Base-by-base conservation (phyloP, 106 monocot species). In the Acorus calamus region DNA sequence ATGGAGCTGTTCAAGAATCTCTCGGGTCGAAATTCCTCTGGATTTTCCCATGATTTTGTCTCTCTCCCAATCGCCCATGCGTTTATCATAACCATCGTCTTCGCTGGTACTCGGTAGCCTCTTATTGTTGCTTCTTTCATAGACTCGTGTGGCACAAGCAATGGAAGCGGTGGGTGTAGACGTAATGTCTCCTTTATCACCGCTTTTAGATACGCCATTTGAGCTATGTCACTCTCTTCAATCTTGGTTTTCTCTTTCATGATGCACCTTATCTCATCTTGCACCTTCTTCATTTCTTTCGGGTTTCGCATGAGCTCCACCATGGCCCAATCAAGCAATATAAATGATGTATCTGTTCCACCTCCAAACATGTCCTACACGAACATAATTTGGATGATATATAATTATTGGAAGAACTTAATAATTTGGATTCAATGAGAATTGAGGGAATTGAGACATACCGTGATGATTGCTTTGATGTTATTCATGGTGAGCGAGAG, bases 171-270 rank as follows among this genome's bases (percentile, higher is more conserved):
- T 13, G 60, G 49, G 42, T 52, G 70, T 3, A 70, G 9, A 7
- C 60, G 4, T 2, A 70, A 11, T 5, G 42, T n/a, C 44, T 70
- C 70, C 44, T 61, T 70, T 44, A 61, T 70, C n/a, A 70, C 61
- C 3, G 42, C 44, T 14, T 60, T 50, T 7, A 70, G 49, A 11
- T 61, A 70, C 42, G 5, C 53, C 61, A 61, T 50, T 11, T 61
- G n/a, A 45, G 6, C 2, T 4, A n/a, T 10, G 42, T 60, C 60
- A 4, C 44, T 44, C 51, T 70, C 60, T 0, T 2, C 6, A 5
- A 53, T 11, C 3, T 7, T 49, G 3, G 4, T 5, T 46, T 53
- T 14, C 14, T n/a, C 52, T 43, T n/a, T 44, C 11, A 11, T 2
- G 7, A 51, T 42, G 5, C 44, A 4, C 5, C 42, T 2, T 8